A percentile compares a stretch with the other conserved stretches of the same genome.
phyloP scores from a whole-genome alignment of 2,329 filamentous ascomycete species.

The Chaetomium globosum region DNA sequence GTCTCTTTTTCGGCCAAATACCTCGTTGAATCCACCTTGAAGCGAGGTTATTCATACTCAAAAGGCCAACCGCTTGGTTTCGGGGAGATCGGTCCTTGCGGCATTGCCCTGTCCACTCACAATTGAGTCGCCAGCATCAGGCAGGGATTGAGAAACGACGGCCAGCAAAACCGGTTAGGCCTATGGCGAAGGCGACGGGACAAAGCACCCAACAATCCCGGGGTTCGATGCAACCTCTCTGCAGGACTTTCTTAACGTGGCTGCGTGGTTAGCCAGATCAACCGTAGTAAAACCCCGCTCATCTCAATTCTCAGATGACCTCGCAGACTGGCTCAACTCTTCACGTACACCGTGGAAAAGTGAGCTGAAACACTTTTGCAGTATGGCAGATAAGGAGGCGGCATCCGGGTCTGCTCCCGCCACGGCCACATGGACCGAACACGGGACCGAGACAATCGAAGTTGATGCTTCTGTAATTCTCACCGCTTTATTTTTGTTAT shows the following conservation, averaged over 20 bases:
- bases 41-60: not conserved
- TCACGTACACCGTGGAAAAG: not conserved
- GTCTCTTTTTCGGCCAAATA: not conserved
- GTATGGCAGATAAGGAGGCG: not conserved
- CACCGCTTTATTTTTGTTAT: not conserved
- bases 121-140: not conserved
- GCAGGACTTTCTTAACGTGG: not conserved
- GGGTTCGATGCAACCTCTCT: constrained; percentile 9
- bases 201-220: not conserved
- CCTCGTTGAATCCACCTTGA: not conserved
- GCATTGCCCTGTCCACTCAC: not conserved
- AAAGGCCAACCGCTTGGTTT: not conserved
- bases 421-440: constrained; percentile 9
- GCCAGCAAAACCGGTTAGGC: constrained; percentile 1
- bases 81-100: not conserved
- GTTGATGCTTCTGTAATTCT: constrained; percentile 7
- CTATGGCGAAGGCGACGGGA: not conserved
- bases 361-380: not conserved
- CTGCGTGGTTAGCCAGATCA: not conserved
- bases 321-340: not conserved
- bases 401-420: not conserved
- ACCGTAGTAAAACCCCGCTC: constrained; percentile 10
- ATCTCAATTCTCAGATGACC: not conserved
- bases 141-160: not conserved
- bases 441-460: constrained; percentile 14